Evolutionary conservation across 495 filamentous ascomycete genomes (phyloP).

Genomic region (Penicillium robsamsonii): DNA sequence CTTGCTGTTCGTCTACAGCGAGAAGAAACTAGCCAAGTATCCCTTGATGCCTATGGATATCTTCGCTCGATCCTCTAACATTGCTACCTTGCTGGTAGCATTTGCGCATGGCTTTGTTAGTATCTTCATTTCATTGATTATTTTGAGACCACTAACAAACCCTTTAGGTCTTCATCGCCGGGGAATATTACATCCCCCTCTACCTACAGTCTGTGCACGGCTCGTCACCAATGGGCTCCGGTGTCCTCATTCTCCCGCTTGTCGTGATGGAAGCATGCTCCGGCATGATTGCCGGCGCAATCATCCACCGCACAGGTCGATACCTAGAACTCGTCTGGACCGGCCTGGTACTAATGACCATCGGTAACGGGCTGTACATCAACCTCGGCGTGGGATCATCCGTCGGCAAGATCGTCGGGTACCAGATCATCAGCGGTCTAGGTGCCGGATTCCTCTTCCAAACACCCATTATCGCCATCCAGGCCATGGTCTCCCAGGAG

Average conservation of each 20-base stretch:
- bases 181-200: constrained; percentile 58
- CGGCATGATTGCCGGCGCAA: constrained; percentile 48
- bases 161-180: constrained; percentile 46
- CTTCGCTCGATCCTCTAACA: constrained; percentile 56
- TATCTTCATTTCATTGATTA: not conserved
- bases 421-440: constrained; percentile 62
- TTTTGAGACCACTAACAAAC: not conserved
- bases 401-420: constrained; percentile 46
- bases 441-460: constrained; percentile 49
- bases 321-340: constrained; percentile 57
- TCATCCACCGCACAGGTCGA: constrained; percentile 60
- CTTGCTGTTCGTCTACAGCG: constrained; percentile 64
- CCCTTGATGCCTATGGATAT: constrained; percentile 75
- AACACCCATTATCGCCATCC: constrained; percentile 75
- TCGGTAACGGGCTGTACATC: constrained; percentile 56
- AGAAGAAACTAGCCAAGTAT: constrained; percentile 67
- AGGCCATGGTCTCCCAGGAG: constrained; percentile 62
- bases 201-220: constrained; percentile 55
- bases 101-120: constrained; percentile 55
- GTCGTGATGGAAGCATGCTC: constrained; percentile 49
- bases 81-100: constrained; percentile 55
- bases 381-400: constrained; percentile 37
- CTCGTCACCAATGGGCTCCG: constrained; percentile 51
- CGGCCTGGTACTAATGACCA: constrained; percentile 43
- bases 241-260: constrained; percentile 52